Evolutionary conservation across 1,284 basidiomycete species (phyloP).

Genomic region (Ustilago cynodontis): DNA sequence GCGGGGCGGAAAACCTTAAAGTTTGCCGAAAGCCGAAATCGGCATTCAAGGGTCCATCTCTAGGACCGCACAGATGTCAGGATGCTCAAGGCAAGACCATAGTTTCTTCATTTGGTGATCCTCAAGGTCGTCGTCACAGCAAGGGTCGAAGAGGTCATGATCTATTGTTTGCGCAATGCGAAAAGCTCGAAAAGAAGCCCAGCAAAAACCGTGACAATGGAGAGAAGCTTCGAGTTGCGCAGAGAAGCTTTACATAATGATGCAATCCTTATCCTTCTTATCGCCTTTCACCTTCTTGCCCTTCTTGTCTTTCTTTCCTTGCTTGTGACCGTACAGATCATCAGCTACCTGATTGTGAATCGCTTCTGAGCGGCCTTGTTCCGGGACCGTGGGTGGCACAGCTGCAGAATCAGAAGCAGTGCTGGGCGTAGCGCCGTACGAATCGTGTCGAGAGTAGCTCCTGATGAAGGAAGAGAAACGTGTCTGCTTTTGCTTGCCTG

Average conservation of each 20-base stretch:
- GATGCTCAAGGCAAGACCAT: background rate
- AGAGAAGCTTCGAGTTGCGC: background rate
- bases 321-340: constrained; percentile 41
- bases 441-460: constrained; percentile 6
- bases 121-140: no score
- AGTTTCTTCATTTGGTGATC: background rate
- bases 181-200: background rate
- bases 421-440: background rate
- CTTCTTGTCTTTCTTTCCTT: constrained; percentile 24
- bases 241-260: constrained; percentile 32
- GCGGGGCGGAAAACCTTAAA: background rate
- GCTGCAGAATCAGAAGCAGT: background rate
- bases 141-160: background rate
- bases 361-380: background rate
- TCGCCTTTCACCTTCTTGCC: constrained; percentile 26
- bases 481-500: constrained; percentile 23
- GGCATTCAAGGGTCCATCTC: background rate
- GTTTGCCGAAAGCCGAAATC: background rate
- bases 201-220: background rate
- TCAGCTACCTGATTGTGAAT: constrained; percentile 34
- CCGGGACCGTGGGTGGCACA: background rate
- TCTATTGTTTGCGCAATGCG: background rate
- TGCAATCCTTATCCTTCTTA: constrained; percentile 50
- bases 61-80: constrained; percentile 2
- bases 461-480: constrained; percentile 35